Evolutionary conservation across 768 basidiomycete species (phyloP), one percentile per base, ranked within the genome.

Genomic region (Tulasnella sp.): DNA sequence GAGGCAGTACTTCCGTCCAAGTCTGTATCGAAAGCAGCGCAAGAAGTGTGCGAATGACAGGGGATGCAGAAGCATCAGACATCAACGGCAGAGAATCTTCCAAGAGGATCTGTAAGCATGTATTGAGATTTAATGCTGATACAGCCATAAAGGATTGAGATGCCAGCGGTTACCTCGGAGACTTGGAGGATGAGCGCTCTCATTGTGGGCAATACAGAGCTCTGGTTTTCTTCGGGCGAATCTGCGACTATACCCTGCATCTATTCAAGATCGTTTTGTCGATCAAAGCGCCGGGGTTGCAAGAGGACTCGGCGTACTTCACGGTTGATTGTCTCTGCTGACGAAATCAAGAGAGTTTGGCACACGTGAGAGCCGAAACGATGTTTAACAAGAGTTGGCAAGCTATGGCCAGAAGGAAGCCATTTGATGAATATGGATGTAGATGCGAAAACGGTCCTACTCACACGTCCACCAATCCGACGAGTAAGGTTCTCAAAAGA

Each of bases 331-430:
- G 48, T 24, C 11, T 49, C 48, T 3, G 34, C 30, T 29, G 49
- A 49, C 5, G 43, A 29, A 24, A 25, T 49, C 7, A 97, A 77
- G 63, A 96, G 72, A 0, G 92, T 97, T 70, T 97, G 92, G 65
- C 87, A 87, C 5, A 96, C 93, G 80, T 97, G 93, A 24, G 92
- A 94, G 15, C 86, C 91, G 74, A 96, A 98, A 27, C 92, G 80
- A 66, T 98, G 87, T 66, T 77, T 81, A 27, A 78, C 73, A 25
- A 92, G 75, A 22, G 73, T 66, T 60, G 80, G 81, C 63, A 82
- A 86, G 5, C 88, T 66, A 85, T 60, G 15, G 31, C 12, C 1
- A 24, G 24, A 11, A 15, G 15, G 5, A 38, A 38, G 15, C n/a
- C n/a, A n/a, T n/a, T 49, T 49, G 11, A 22, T 10, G 29, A 44